A percentile compares a stretch with the other conserved stretches of the same genome.
Conservation (phyloP, 306 rosid genomes). For the Quercus parvula region DNA sequence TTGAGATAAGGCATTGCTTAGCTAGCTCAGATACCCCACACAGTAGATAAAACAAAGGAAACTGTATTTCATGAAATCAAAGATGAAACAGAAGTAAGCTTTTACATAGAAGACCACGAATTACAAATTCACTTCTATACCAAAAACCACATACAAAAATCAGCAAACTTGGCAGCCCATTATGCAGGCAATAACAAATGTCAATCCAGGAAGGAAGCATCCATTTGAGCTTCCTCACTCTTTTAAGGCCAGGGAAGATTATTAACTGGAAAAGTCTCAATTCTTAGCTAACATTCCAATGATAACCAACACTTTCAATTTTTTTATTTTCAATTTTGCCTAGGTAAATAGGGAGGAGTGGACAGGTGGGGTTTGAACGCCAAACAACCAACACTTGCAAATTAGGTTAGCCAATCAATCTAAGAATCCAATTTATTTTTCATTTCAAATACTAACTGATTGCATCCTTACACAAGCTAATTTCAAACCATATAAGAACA, state of each 20-base stretch:
- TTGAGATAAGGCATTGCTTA: neutral
- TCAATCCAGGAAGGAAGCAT: neutral
- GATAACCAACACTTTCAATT: too few relatives aligned
- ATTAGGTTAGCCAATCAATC: neutral
- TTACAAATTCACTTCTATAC: neutral
- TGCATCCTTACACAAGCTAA: neutral
- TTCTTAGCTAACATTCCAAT: neutral
- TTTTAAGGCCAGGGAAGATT: neutral
- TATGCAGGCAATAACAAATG: neutral
- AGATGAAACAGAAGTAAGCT: neutral
- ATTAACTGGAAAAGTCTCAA: neutral
- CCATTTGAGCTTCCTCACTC: neutral
- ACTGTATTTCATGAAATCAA: neutral
- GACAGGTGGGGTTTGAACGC: too few relatives aligned
- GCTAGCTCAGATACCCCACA: neutral
- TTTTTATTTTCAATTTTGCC: too few relatives aligned
- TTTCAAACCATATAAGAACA: neutral
- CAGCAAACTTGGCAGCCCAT: neutral
- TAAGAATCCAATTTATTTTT: neutral
- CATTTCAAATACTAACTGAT: neutral
- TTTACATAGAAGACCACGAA: neutral
- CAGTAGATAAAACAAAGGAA: neutral
- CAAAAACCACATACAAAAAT: neutral
- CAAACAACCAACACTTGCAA: neutral
- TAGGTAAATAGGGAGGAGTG: too few relatives aligned